phyloP scores from a whole-genome alignment of 140 eudicot genomes.

The Cichorium intybus region DNA sequence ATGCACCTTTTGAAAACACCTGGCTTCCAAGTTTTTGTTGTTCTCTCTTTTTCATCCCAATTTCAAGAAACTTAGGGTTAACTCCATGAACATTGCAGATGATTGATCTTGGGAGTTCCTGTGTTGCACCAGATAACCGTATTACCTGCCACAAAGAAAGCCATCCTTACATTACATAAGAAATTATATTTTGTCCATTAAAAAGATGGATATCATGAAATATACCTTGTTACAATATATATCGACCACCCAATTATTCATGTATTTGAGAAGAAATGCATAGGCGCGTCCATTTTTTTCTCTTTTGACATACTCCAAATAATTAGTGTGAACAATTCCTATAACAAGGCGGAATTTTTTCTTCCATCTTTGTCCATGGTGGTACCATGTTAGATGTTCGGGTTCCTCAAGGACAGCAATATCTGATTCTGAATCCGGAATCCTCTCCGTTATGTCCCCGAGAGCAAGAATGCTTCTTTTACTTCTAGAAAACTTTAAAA shows the following conservation, averaged over 20 bases:
- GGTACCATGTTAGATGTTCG: constrained; percentile 98
- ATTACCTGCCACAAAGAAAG: constrained; percentile 71
- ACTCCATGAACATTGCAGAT: constrained; percentile 99
- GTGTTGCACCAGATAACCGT: constrained; percentile 94
- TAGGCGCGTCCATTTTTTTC: constrained; percentile 73
- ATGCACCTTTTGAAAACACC: constrained; percentile 77
- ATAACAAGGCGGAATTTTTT: constrained; percentile 72
- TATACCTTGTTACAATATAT: constrained; percentile 94
- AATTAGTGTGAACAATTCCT: constrained; percentile 94
- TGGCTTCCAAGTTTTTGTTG: constrained; percentile 44
- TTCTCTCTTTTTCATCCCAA: constrained; percentile 75
- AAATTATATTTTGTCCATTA: constrained; percentile 1
- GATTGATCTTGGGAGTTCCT: constrained; percentile 89
- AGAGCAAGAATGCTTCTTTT: constrained; percentile 96
- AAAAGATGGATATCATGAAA: not conserved
- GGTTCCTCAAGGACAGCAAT: constrained; percentile 99
- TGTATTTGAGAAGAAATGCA: constrained; percentile 67
- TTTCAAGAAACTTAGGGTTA: constrained; percentile 88
- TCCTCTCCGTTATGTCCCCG: constrained; percentile 87
- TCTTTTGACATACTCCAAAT: constrained; percentile 83
- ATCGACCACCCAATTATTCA: constrained; percentile 86
- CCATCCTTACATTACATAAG: too few relatives aligned
- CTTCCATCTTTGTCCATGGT: constrained; percentile 97
- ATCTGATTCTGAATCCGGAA: constrained; percentile 91
- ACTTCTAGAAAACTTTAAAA: constrained; percentile 65